These are phyloP conservation scores for Colletotrichum liriopes DNA, from an alignment of 2,329 filamentous ascomycete species.

Conservation along the genomic window DNA sequence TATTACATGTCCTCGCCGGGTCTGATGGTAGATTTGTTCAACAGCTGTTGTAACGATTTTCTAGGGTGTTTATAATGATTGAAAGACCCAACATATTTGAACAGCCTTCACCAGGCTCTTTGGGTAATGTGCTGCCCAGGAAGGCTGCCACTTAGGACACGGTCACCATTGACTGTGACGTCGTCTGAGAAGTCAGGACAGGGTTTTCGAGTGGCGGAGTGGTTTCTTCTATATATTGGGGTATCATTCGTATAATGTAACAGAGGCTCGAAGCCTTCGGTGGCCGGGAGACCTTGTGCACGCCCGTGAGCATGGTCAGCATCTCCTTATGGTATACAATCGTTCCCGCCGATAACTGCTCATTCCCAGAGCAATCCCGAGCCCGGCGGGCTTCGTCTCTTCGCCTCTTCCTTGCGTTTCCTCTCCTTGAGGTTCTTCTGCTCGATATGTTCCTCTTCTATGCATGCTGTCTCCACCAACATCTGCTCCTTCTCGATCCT, in stretches of 20 bases:
- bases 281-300: not conserved
- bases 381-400: not conserved
- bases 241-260: constrained; percentile 7
- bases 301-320: not conserved
- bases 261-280: not conserved
- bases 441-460: not conserved
- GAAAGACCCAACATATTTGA: too few relatives aligned
- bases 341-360: too few relatives aligned
- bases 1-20: not conserved
- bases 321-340: not conserved
- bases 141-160: too few relatives aligned
- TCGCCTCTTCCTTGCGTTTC: not conserved
- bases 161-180: not conserved
- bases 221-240: not conserved
- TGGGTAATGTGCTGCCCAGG: not conserved
- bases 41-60: not conserved
- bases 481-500: not conserved
- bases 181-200: not conserved
- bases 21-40: not conserved
- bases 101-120: not conserved
- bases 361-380: not conserved
- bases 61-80: not conserved
- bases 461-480: not conserved
- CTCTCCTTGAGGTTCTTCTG: not conserved
- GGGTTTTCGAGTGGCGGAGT: not conserved